Base-by-base conservation (phyloP, 768 basidiomycete species). In the Amanita exitialis region DNA sequence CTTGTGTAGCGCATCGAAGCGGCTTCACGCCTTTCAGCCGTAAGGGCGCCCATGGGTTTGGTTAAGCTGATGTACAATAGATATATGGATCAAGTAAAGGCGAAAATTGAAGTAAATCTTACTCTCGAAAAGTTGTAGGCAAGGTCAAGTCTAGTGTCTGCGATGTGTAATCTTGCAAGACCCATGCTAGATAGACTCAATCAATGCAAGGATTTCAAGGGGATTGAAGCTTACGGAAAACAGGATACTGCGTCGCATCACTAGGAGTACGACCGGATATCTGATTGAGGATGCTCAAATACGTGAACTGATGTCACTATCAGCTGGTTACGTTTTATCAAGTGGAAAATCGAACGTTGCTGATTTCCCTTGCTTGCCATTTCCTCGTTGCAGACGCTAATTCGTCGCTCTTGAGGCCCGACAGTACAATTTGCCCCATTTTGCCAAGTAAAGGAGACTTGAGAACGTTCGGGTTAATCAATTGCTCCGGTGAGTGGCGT, bases 171-270 rank as follows among this genome's bases (percentile, higher is more conserved):
- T 97, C 91, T 53, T 80, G 71, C 37, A 97, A 58, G 6, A 96
- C 81, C 94, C 94, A 97, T 10, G 94, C 87, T 90, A 66, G 16
- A 51, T 3, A 30, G 47, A 38, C 25, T 9, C 5, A 25, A 20
- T n/a, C 50, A 49, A 7, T 36, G 21, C 49, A 3, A 47, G 25
- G 1, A 16, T 8, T 13, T 4, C 13, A 36, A 35, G 27, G 55
- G 44, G 9, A 32, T 6, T 36, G 10, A 12, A 8, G 65, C 86
- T 45, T 58, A 90, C 88, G 89, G 56, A 90, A 93, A 6, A 95
- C 80, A 0, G 92, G 93, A 65, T 93, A 96, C 58, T 94, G 91
- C 0, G 94, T 95, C 8, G 93, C 90, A 69, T 96, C 93, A 60
- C 86, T 91, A 1, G 92, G 91, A 3, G 93, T 96, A 18, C 93